Evolutionary conservation across 768 basidiomycete genomes (phyloP).

Genomic region (Termitomyces sp.): DNA sequence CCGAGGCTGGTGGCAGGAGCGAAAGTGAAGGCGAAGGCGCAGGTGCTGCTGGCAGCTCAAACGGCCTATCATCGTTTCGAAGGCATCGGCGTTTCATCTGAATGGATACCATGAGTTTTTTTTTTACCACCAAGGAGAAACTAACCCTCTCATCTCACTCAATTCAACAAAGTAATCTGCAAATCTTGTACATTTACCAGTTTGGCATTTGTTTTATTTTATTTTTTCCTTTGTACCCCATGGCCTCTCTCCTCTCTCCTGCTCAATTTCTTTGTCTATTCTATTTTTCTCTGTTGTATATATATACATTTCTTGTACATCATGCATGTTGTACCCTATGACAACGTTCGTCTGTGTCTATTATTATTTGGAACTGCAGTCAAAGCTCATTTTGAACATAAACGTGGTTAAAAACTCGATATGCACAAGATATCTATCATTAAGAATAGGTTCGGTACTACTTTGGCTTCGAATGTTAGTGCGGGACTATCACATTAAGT

Average conservation of each 20-base stretch:
- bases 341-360: not conserved
- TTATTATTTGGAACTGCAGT: not conserved
- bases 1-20: not conserved
- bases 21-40: not conserved
- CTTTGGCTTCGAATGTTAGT: not conserved
- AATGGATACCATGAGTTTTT: too few relatives aligned
- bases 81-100: not conserved
- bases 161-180: not conserved
- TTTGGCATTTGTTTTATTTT: not conserved
- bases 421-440: too few relatives aligned
- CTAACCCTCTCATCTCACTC: not conserved
- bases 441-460: too few relatives aligned
- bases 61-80: not conserved
- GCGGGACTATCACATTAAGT: not conserved
- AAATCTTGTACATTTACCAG: not conserved
- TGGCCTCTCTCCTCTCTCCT: not conserved
- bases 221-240: not conserved
- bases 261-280: not conserved
- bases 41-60: not conserved
- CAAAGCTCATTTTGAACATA: too few relatives aligned
- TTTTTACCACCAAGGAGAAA: not conserved
- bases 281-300: not conserved
- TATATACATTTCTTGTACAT: not conserved
- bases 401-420: too few relatives aligned
- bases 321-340: not conserved